Evolutionary conservation across 352 stramenopile species (phyloP).

Genomic region (Phytophthora meadii): DNA sequence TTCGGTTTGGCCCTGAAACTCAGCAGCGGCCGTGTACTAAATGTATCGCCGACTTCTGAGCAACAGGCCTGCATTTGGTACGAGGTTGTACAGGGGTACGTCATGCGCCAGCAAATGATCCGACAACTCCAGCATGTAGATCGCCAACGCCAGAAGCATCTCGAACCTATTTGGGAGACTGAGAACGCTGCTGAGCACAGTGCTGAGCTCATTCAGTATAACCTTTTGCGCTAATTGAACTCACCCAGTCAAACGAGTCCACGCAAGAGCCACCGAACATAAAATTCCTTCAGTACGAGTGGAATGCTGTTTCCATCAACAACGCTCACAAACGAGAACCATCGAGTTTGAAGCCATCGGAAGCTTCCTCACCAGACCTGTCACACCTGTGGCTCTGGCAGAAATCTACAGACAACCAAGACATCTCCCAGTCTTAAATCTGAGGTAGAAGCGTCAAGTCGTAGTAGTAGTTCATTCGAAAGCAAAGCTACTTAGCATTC

Average conservation of each 20-base stretch:
- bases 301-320: conserved; percentile 18
- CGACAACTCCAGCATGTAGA: conserved; percentile 51
- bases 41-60: conserved; percentile 56
- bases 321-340: conserved; percentile 4
- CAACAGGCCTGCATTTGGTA: conserved; percentile 69
- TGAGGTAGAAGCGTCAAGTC: neutral
- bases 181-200: conserved; percentile 36
- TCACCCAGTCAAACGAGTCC: neutral
- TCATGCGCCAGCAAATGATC: conserved; percentile 43
- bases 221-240: conserved; percentile 24
- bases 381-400: too few species aligned
- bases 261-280: neutral
- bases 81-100: conserved; percentile 64
- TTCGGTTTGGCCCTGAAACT: conserved; percentile 63
- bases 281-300: conserved; percentile 16
- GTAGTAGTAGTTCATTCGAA: conserved; percentile 4
- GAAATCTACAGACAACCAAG: neutral
- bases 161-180: conserved; percentile 50
- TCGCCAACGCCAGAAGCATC: conserved; percentile 46
- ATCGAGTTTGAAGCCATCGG: conserved; percentile 38
- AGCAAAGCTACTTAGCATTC: neutral
- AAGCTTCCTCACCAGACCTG: conserved; percentile 28
- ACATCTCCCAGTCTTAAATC: conserved; percentile 3
- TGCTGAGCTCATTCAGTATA: conserved; percentile 26
- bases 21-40: conserved; percentile 51